phyloP scores from a whole-genome alignment of 1,284 basidiomycete species.

The Leccinum solheimii region DNA sequence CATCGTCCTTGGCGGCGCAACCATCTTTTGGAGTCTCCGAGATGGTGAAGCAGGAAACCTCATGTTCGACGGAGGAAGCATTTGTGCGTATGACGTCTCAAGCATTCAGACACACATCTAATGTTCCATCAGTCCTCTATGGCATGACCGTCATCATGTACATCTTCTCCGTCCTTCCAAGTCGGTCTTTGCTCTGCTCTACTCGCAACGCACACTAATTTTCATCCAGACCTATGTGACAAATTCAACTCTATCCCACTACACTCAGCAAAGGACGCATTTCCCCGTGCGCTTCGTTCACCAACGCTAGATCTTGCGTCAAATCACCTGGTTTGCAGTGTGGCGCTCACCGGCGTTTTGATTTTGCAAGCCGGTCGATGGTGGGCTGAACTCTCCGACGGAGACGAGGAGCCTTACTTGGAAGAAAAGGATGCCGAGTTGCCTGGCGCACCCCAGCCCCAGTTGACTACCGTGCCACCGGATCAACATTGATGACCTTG shows the following conservation, averaged over 20 bases:
- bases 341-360: conserved; percentile 77
- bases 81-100: conserved; percentile 52
- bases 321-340: conserved; percentile 77
- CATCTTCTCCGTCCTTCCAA: conserved; percentile 69
- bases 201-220: conserved; percentile 2
- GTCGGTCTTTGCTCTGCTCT: conserved; percentile 44
- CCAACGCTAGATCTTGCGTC: conserved; percentile 76
- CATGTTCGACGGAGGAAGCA: conserved; percentile 85
- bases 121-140: conserved; percentile 60
- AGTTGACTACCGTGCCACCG: conserved; percentile 4
- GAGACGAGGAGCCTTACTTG: conserved; percentile 44
- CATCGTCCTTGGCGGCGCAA: conserved; percentile 57
- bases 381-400: conserved; percentile 73
- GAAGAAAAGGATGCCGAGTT: conserved; percentile 30
- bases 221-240: conserved; percentile 47
- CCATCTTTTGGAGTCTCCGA: conserved; percentile 72
- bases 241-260: conserved; percentile 58
- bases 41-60: conserved; percentile 77
- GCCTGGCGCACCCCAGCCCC: conserved; percentile 5
- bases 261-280: conserved; percentile 44
- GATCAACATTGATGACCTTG: conserved; percentile 13
- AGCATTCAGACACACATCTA: not conserved
- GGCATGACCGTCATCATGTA: conserved; percentile 67
- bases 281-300: conserved; percentile 56
- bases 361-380: conserved; percentile 76